Evolutionary conservation across 2,329 filamentous ascomycete genomes (phyloP).

Genomic region (Diplocarpon mali): DNA sequence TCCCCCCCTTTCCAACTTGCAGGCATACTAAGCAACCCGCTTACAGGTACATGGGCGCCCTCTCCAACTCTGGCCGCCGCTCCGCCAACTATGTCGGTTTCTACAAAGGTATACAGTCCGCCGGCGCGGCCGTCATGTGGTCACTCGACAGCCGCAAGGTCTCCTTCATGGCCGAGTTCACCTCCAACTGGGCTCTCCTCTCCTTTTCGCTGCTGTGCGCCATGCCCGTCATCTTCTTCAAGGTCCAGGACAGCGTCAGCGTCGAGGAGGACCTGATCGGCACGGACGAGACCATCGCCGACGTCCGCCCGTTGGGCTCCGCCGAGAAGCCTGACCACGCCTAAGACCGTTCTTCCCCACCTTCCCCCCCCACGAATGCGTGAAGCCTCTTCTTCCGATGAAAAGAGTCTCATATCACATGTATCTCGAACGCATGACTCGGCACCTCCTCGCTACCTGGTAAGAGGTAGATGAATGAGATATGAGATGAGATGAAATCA

Average conservation of each 20-base stretch:
- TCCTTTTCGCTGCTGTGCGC: constrained; percentile 65
- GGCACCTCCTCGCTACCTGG: too few relatives aligned
- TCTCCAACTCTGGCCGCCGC: constrained; percentile 87
- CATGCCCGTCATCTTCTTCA: constrained; percentile 65
- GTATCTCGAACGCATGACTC: too few relatives aligned
- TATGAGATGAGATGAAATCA: too few relatives aligned
- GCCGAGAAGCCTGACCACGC: too few relatives aligned
- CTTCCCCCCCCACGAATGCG: too few relatives aligned
- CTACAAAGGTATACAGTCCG: constrained; percentile 87
- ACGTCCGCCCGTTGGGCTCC: constrained; percentile 37
- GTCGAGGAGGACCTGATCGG: constrained; percentile 76
- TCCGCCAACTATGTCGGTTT: constrained; percentile 85
- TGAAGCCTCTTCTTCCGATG: too few relatives aligned
- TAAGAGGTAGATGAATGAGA: too few relatives aligned
- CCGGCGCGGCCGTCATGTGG: constrained; percentile 68
- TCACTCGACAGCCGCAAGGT: constrained; percentile 52
- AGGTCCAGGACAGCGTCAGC: constrained; percentile 71
- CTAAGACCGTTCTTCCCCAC: too few relatives aligned
- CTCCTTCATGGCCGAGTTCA: constrained; percentile 63
- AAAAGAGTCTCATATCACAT: too few relatives aligned
- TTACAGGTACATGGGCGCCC: constrained; percentile 73
- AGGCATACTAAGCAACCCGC: constrained; percentile 6
- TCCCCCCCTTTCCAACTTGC: constrained; percentile 1
- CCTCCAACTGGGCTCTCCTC: constrained; percentile 64
- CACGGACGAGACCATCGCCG: constrained; percentile 69